A percentile compares a stretch with the other conserved stretches of the same genome.
Conservation (phyloP, 1,284 basidiomycete genomes). For the Malassezia psittaci region DNA sequence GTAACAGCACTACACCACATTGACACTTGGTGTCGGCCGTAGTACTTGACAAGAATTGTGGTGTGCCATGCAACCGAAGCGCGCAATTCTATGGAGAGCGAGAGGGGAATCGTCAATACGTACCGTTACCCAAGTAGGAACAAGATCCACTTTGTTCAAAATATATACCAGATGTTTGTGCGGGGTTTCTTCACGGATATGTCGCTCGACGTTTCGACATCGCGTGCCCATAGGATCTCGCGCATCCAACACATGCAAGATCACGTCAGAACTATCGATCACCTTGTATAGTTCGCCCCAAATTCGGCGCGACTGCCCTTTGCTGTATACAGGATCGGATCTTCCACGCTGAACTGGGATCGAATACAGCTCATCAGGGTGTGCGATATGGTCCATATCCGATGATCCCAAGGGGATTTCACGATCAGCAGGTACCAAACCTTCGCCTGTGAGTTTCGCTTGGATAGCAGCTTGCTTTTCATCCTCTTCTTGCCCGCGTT, state of each 20-base stretch:
- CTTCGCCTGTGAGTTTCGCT: constrained; percentile 33
- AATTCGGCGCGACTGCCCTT: constrained; percentile 56
- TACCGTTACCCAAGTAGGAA: constrained; percentile 98
- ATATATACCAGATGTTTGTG: constrained; percentile 95
- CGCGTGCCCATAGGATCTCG: constrained; percentile 93
- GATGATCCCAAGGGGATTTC: constrained; percentile 35
- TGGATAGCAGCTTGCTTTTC: constrained; percentile 27
- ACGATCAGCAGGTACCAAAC: constrained; percentile 40
- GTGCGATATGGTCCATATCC: constrained; percentile 22
- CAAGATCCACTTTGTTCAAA: constrained; percentile 96
- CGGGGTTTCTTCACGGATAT: constrained; percentile 86
- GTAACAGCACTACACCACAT: constrained; percentile 53
- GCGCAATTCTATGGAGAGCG: neutral
- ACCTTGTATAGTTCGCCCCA: constrained; percentile 99
- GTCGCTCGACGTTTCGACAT: constrained; percentile 88
- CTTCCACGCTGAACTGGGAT: constrained; percentile 43
- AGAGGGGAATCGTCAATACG: constrained; percentile 48
- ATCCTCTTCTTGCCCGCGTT: constrained; percentile 29
- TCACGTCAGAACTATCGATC: constrained; percentile 93
- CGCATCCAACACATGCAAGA: constrained; percentile 91
- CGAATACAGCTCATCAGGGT: constrained; percentile 38
- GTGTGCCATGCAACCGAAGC: neutral
- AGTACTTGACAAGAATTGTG: constrained; percentile 48
- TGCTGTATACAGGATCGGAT: constrained; percentile 45
- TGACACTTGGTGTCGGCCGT: constrained; percentile 21